A percentile compares a stretch with the other conserved stretches of the same genome.
These are phyloP conservation scores for Amanita molliuscula DNA, from an alignment of 768 basidiomycete species.

Conservation along the genomic window DNA sequence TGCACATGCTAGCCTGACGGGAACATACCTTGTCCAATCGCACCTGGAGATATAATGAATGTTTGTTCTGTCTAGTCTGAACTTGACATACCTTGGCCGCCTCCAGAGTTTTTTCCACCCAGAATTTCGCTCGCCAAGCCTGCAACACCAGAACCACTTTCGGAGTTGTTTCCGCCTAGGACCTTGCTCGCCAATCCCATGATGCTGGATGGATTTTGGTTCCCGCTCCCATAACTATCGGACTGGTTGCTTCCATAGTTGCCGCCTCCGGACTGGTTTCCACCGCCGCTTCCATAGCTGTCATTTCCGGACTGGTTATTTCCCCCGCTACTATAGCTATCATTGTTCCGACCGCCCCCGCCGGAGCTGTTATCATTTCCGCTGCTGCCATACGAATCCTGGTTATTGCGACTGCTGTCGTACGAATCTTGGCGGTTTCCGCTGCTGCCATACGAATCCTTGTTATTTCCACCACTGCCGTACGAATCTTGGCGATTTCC, in stretches of 20 bases:
- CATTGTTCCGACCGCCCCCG: neutral
- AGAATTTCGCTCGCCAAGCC: neutral
- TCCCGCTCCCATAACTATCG: neutral
- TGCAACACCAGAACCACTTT: neutral
- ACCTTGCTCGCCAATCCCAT: neutral
- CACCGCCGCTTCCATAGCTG: neutral
- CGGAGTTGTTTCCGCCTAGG: neutral
- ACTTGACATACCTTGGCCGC: neutral
- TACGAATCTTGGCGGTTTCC: neutral
- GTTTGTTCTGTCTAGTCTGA: constrained; percentile 11
- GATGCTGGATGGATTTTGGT: neutral
- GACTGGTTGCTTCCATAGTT: neutral
- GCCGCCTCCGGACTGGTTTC: neutral
- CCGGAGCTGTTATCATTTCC: neutral
- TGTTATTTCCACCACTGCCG: neutral
- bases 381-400: neutral
- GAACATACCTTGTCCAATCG: constrained; percentile 24
- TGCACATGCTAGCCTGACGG: neutral
- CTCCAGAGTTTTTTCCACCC: neutral
- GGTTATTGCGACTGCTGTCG: neutral
- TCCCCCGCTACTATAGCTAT: neutral
- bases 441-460: neutral
- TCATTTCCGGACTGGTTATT: neutral
- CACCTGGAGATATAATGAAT: neutral
- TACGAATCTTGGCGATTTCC: neutral